Evolutionary conservation across 768 basidiomycete genomes (phyloP).

Genomic region (Termitomyces sp.): DNA sequence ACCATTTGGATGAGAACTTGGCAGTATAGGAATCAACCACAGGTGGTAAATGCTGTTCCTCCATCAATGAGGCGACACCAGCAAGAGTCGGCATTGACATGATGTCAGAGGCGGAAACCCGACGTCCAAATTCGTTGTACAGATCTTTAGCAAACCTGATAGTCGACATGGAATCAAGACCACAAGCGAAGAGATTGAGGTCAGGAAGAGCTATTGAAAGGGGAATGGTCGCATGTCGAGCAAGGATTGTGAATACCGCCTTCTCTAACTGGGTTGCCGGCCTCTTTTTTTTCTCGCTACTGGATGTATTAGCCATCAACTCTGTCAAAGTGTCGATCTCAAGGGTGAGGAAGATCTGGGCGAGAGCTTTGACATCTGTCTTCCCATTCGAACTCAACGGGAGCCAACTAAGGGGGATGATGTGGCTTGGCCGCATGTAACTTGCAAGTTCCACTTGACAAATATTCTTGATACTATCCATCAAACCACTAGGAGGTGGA

Average conservation of each 20-base stretch:
- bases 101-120: slow-evolving; percentile 23
- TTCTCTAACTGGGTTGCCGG: slow-evolving; percentile 13
- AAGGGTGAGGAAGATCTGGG: slow-evolving; percentile 24
- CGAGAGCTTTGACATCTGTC: slow-evolving; percentile 31
- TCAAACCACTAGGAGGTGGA: slow-evolving; percentile 23
- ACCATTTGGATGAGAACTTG: slow-evolving; percentile 15
- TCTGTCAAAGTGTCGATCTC: slow-evolving; percentile 20
- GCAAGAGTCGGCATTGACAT: slow-evolving; percentile 26
- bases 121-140: slow-evolving; percentile 15
- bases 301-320: slow-evolving; percentile 15
- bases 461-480: slow-evolving; percentile 27
- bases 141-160: slow-evolving; percentile 25
- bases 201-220: slow-evolving; percentile 17
- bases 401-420: slow-evolving; percentile 45
- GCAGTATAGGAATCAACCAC: background rate
- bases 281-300: slow-evolving; percentile 9
- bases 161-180: slow-evolving; percentile 27
- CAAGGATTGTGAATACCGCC: slow-evolving; percentile 20
- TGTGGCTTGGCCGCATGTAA: slow-evolving; percentile 50
- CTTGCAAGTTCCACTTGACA: slow-evolving; percentile 41
- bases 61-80: slow-evolving; percentile 18
- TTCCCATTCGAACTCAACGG: slow-evolving; percentile 40
- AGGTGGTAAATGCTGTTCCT: background rate
- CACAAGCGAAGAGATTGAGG: slow-evolving; percentile 28
- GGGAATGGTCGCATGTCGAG: slow-evolving; percentile 17